phyloP scores from a whole-genome alignment of 345 rosid species.

The Schrenkiella parvula region DNA sequence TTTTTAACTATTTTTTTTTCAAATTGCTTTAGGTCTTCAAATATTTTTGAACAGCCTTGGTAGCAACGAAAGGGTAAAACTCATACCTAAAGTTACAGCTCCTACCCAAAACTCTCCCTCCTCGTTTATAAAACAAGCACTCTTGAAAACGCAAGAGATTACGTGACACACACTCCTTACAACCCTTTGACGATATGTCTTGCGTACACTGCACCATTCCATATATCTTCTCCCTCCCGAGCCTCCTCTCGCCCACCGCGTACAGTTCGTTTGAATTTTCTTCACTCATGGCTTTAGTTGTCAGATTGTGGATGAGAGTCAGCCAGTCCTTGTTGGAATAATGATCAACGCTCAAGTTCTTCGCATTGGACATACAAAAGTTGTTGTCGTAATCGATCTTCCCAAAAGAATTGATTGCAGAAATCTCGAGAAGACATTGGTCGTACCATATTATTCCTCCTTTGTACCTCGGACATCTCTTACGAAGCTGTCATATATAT shows the following conservation, averaged over 20 bases:
- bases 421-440: slow-evolving; percentile 46
- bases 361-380: slow-evolving; percentile 29
- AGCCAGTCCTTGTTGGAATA: slow-evolving; percentile 26
- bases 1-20: too few relatives aligned
- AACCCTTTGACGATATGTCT: not conserved
- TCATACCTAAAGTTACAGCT: slow-evolving; percentile 1
- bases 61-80: not conserved
- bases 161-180: not conserved
- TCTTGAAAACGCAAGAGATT: not conserved
- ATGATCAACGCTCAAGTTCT: slow-evolving; percentile 24
- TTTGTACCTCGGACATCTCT: slow-evolving; percentile 17
- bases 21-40: not conserved
- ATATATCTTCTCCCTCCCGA: not conserved
- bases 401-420: slow-evolving; percentile 30
- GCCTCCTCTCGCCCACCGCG: not conserved
- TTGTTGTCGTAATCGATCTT: slow-evolving; percentile 33
- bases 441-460: slow-evolving; percentile 46
- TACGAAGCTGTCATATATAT: not conserved
- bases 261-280: not conserved
- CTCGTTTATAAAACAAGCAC: not conserved
- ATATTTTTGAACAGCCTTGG: not conserved
- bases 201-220: not conserved
- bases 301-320: not conserved
- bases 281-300: not conserved
- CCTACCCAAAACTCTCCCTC: not conserved